phyloP scores from a whole-genome alignment of 2,329 filamentous ascomycete species.

The Phialophora tarda region DNA sequence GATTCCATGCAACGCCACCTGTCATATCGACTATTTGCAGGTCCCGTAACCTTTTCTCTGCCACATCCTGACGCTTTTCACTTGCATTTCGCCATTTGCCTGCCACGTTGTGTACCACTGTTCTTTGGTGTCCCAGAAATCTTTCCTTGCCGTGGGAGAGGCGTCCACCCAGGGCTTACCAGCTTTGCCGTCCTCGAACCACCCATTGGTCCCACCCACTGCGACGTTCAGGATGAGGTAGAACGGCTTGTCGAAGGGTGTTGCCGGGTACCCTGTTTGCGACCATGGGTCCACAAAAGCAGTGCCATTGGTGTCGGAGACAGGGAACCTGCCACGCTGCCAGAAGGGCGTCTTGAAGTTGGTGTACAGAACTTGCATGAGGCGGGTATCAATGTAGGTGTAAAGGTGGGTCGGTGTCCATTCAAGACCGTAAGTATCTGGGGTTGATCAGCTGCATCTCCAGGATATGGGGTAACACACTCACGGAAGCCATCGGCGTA shows the following conservation, averaged over 20 bases:
- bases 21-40: conserved; percentile 18
- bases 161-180: conserved; percentile 81
- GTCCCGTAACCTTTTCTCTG: conserved; percentile 56
- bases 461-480: background rate
- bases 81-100: conserved; percentile 69
- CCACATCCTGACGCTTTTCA: conserved; percentile 73
- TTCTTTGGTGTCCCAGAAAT: conserved; percentile 74
- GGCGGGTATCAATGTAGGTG: conserved; percentile 80
- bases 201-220: conserved; percentile 79
- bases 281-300: conserved; percentile 68
- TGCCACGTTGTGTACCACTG: conserved; percentile 77
- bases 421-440: conserved; percentile 76
- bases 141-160: conserved; percentile 68
- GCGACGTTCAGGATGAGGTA: conserved; percentile 78
- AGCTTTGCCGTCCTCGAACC: conserved; percentile 75
- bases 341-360: conserved; percentile 73
- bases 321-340: conserved; percentile 70
- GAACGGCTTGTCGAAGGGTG: conserved; percentile 77
- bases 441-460: background rate
- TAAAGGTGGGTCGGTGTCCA: conserved; percentile 90
- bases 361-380: conserved; percentile 80
- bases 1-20: background rate
- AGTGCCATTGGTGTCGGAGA: conserved; percentile 68
- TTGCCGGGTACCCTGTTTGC: conserved; percentile 63
- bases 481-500: conserved; percentile 66